These are phyloP conservation scores for Malus hybrid DNA, from an alignment of 331 rosid genomes.

Conservation along the genomic window DNA sequence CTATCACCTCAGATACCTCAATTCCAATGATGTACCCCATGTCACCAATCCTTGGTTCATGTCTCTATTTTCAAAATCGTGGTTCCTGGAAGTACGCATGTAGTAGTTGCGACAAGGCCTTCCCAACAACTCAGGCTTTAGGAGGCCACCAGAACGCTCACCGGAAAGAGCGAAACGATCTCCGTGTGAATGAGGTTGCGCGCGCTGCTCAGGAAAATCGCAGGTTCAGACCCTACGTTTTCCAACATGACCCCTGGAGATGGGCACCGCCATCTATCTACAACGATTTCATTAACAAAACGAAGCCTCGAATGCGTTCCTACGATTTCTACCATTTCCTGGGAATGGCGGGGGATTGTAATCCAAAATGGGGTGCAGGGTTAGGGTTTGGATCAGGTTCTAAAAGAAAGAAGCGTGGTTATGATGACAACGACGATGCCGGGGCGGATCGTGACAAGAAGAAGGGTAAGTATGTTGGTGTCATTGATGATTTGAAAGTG, in stretches of 20 bases:
- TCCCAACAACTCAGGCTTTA: slow-evolving; percentile 11
- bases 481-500: background rate
- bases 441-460: background rate
- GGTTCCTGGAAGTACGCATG: background rate
- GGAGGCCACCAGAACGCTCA: slow-evolving; percentile 44
- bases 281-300: background rate
- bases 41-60: background rate
- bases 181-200: no score
- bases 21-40: background rate
- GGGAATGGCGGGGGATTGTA: background rate
- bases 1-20: background rate
- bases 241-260: background rate
- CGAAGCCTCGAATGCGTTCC: background rate
- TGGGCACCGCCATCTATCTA: background rate
- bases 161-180: background rate
- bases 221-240: background rate
- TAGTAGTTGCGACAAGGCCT: slow-evolving; percentile 5
- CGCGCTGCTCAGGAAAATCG: background rate
- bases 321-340: background rate
- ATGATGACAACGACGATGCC: no score
- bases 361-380: background rate
- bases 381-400: background rate
- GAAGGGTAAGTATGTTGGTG: background rate
- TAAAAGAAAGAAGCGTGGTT: no score
- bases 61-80: background rate